Evolutionary conservation across 2,329 filamentous ascomycete species (phyloP), one percentile per base, ranked within the genome.

Genomic region (Aspergillus chevalieri): DNA sequence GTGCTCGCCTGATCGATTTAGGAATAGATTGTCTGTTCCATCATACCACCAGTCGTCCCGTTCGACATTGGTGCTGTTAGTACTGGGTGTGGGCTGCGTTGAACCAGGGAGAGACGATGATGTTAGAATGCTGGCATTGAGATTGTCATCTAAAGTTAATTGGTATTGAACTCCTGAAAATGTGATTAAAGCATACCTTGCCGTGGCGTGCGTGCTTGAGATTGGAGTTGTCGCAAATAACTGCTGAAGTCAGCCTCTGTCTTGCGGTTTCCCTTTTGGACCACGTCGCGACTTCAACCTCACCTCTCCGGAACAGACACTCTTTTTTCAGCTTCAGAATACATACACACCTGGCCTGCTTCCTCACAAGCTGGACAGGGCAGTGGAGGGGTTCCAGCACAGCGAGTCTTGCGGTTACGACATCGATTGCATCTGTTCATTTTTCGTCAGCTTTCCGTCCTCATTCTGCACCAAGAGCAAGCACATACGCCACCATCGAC

Each of bases 21-120:
- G 45, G 7, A 69, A 59, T 4, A 70, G 44, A 33, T 66, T 66
- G 15, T 68, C 65, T 2, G 65, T 63, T 6, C 63, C 66, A 47
- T 69, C 66, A 42, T 65, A 69, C 67, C 67, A 70, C 67, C 67
- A 70, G 48, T 69, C 66, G 49, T 70, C 67, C 26, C 66, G 59
- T 34, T 67, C 63, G 10, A 54, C 50, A 36, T 58, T 56, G 8
- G 54, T 51, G 17, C 46, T 55, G 38, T 57, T 56, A 8, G 54
- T 51, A 17, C 45, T 55, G 4, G 50, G 56, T 17, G 56, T 60
- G 5, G 52, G 52, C 34, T 58, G 33, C 48, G 53, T 14, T 47
- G 53, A 28, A 36, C 52, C 49, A 41, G 58, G 15, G 49, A 43
- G 33, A 22, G 12, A 47, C 45, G 24, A 38, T 43, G 26, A 19